These are phyloP conservation scores for Kappamyces sp. DNA, from an alignment of 192 early-diverging fungal species.

Conservation along the genomic window DNA sequence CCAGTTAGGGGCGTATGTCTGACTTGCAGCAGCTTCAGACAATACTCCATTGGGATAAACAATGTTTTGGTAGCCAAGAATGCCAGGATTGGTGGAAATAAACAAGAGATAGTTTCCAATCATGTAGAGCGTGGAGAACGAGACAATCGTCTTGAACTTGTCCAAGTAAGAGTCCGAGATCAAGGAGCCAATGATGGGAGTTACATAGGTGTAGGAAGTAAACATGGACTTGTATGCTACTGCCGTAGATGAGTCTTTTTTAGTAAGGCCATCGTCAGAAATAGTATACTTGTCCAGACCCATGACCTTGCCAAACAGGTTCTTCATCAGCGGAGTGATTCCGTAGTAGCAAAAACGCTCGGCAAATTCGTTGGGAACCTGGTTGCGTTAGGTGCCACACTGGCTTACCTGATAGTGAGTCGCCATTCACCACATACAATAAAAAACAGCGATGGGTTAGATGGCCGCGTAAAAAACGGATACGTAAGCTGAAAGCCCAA, in stretches of 20 bases:
- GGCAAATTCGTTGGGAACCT: conserved; percentile 46
- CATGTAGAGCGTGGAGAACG: conserved; percentile 36
- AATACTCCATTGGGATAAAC: conserved; percentile 1
- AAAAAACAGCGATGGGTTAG: conserved; percentile 22
- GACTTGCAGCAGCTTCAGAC: conserved; percentile 30
- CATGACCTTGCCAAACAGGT: conserved; percentile 28
- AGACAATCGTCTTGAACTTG: conserved; percentile 54
- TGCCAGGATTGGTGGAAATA: conserved; percentile 35
- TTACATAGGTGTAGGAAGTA: conserved; percentile 49
- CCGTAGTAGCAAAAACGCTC: conserved; percentile 60
- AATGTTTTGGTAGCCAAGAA: conserved; percentile 23
- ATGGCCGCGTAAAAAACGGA: conserved; percentile 34
- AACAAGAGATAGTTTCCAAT: conserved; percentile 45
- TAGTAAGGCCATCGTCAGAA: background rate
- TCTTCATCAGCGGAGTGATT: conserved; percentile 45
- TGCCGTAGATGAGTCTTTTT: conserved; percentile 20
- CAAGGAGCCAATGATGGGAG: conserved; percentile 53
- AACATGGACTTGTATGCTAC: conserved; percentile 35
- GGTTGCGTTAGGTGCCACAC: conserved; percentile 23
- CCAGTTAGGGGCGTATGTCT: conserved; percentile 27
- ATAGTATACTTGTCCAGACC: conserved; percentile 15
- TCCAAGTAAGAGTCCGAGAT: conserved; percentile 59
- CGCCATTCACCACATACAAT: conserved; percentile 9
- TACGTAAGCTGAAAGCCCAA: conserved; percentile 23
- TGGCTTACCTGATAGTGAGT: conserved; percentile 19